Percentiles rank a stretch among this genome's conserved stretches.
Evolutionary conservation across 2,329 filamentous ascomycete genomes (phyloP).

Genomic region (Purpureocillium lavendulum): DNA sequence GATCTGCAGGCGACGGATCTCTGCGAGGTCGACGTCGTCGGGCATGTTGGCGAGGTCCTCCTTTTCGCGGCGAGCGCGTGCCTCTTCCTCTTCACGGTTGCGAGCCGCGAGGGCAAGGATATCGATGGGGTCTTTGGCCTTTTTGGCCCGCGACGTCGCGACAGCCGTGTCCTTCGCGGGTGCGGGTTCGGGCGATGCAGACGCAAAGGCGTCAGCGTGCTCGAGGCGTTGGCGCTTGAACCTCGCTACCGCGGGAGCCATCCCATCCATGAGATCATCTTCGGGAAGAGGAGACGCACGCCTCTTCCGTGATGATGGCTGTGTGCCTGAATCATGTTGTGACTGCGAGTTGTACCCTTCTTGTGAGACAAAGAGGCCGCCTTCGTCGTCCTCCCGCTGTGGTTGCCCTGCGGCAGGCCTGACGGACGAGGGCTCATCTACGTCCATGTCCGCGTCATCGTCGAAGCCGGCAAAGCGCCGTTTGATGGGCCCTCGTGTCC

Average conservation of each 20-base stretch:
- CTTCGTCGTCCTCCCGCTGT: slow-evolving; percentile 22
- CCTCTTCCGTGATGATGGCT: slow-evolving; percentile 35
- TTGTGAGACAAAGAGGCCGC: slow-evolving; percentile 51
- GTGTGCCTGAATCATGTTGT: slow-evolving; percentile 12
- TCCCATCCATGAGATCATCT: slow-evolving; percentile 57
- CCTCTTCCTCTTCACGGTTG: slow-evolving; percentile 57
- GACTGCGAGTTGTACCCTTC: slow-evolving; percentile 18
- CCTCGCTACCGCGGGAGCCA: slow-evolving; percentile 68
- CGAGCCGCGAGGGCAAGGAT: slow-evolving; percentile 59
- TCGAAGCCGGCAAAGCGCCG: slow-evolving; percentile 69
- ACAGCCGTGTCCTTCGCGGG: slow-evolving; percentile 7
- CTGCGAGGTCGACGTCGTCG: slow-evolving; percentile 61
- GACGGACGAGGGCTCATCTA: slow-evolving; percentile 10
- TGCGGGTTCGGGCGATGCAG: slow-evolving; percentile 17
- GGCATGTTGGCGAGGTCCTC: slow-evolving; percentile 42
- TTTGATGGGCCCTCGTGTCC: slow-evolving; percentile 30
- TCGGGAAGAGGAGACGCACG: slow-evolving; percentile 30
- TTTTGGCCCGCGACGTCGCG: slow-evolving; percentile 22
- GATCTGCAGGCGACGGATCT: slow-evolving; percentile 65
- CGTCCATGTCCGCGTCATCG: slow-evolving; percentile 31
- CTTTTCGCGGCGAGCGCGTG: slow-evolving; percentile 45
- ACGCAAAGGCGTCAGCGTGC: slow-evolving; percentile 38
- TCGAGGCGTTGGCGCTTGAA: slow-evolving; percentile 72
- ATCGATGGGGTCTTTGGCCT: slow-evolving; percentile 48
- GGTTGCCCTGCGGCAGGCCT: background rate